A percentile compares a stretch with the other conserved stretches of the same genome.
These are phyloP conservation scores for Cladosporium velox DNA, from an alignment of 2,329 filamentous ascomycete species.

Conservation along the genomic window DNA sequence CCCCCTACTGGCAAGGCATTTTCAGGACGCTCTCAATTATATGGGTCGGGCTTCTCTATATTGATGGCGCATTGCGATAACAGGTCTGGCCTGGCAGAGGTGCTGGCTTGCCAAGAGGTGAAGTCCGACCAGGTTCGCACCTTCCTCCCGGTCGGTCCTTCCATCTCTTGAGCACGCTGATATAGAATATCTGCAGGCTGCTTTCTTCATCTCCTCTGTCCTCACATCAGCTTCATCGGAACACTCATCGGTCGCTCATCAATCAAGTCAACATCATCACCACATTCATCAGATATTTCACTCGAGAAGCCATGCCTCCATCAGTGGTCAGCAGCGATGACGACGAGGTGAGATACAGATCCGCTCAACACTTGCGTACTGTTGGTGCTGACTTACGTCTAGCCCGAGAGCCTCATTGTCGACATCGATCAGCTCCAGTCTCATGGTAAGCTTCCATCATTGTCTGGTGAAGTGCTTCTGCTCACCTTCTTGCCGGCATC, in stretches of 20 bases:
- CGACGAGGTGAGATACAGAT: slow-evolving; percentile 43
- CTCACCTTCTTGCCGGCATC: slow-evolving; percentile 50
- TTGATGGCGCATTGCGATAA: background rate
- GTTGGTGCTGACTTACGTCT: slow-evolving; percentile 13
- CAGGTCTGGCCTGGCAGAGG: background rate
- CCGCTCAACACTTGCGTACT: background rate
- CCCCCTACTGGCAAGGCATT: background rate
- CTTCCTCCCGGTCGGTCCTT: slow-evolving; percentile 16
- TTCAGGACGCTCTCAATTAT: too few species aligned
- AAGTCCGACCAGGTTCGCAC: slow-evolving; percentile 12
- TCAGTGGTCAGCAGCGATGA: slow-evolving; percentile 56
- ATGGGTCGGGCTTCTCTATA: background rate
- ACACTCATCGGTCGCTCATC: background rate
- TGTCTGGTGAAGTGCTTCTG: background rate
- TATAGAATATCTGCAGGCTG: background rate
- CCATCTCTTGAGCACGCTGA: background rate
- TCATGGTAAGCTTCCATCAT: slow-evolving; percentile 51
- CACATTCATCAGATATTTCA: slow-evolving; percentile 3
- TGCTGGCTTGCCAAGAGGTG: slow-evolving; percentile 18
- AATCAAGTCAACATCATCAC: background rate
- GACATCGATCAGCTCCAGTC: slow-evolving; percentile 68
- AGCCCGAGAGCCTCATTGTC: slow-evolving; percentile 58
- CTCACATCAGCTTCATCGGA: background rate
- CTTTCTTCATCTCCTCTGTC: background rate
- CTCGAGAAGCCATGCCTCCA: slow-evolving; percentile 48